Base-by-base conservation (phyloP, 2,329 filamentous ascomycete species). In the Trichophyton simii region DNA sequence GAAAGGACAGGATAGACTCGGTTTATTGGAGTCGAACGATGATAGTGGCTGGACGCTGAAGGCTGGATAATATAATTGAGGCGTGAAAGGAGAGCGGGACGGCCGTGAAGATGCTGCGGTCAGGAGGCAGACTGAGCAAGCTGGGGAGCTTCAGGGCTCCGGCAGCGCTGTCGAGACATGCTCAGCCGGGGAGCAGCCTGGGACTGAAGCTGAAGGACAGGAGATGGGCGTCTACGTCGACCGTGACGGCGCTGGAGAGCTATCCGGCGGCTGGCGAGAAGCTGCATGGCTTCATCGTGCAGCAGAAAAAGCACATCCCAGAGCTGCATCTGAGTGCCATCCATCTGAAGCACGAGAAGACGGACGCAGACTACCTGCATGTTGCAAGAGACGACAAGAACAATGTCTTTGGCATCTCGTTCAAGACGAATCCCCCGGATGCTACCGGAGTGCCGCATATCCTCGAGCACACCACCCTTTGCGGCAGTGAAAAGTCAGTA, bases 391-490 rank as follows among this genome's bases (percentile, higher is more conserved):
- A 97, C 62, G 94, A 99, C 72, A 88, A 87, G 79, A 99, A 99
- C 78, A 99, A 99, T 88, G 94, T 97, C 72, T 99, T 99, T 77
- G 95, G 91, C 42, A 95, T 99, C 70, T 94, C 91, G 59, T 99
- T 99, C 84, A 96, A 96, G 83, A 99, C 94, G 25, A 97, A 97
- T 72, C 94, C 94, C 18, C 91, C 91, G 7, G 91, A 99, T 75
- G 91, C 94, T 70, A 97, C 94, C 0, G 94, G 94, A 58, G 86
- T 99, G 50, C 94, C 94, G 18, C 94, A 99, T 76, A 97, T 99
- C 68, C 81, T 99, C 61, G 94, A 99, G 78, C 94, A 99, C 77
- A 96, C 94, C 20, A 97, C 94, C 1, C 79, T 99, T 50, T 99
- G 94, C 71, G 94, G 94, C 22, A 97, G 92, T 71, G 81, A 95